Conservation (phyloP, 805 yeast genomes). For the Candida takata region DNA sequence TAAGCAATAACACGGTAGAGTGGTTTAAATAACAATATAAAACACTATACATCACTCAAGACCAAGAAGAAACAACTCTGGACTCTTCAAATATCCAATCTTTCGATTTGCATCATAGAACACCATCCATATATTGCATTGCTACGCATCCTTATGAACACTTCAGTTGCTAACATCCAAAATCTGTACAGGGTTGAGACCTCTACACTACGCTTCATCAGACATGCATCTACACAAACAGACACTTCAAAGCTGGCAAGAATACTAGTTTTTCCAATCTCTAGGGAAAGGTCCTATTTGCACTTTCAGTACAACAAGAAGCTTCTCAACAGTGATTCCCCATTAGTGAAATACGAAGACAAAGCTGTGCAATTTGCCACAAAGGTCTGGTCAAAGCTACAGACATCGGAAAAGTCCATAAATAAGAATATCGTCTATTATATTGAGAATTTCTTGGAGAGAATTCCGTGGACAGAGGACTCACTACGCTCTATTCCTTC, state of each 20-base stretch:
- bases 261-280: slow-evolving; percentile 66
- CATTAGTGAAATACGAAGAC: slow-evolving; percentile 32
- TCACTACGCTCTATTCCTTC: slow-evolving; percentile 74
- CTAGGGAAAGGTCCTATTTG: slow-evolving; percentile 51
- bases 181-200: neutral
- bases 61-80: too few species aligned
- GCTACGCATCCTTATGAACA: too few species aligned
- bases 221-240: slow-evolving; percentile 7
- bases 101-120: too few species aligned
- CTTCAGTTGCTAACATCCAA: neutral
- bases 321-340: slow-evolving; percentile 29
- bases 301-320: slow-evolving; percentile 54
- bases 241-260: slow-evolving; percentile 40
- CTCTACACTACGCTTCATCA: neutral
- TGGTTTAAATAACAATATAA: too few species aligned
- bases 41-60: too few species aligned
- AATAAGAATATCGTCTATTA: slow-evolving; percentile 53
- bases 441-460: slow-evolving; percentile 46
- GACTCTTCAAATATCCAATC: too few species aligned
- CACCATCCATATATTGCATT: too few species aligned
- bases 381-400: slow-evolving; percentile 57
- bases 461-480: slow-evolving; percentile 76
- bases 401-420: slow-evolving; percentile 43
- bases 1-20: too few species aligned
- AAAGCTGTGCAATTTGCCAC: slow-evolving; percentile 43